Conservation (phyloP, 2,329 filamentous ascomycete genomes). For the Talaromyces sp. region DNA sequence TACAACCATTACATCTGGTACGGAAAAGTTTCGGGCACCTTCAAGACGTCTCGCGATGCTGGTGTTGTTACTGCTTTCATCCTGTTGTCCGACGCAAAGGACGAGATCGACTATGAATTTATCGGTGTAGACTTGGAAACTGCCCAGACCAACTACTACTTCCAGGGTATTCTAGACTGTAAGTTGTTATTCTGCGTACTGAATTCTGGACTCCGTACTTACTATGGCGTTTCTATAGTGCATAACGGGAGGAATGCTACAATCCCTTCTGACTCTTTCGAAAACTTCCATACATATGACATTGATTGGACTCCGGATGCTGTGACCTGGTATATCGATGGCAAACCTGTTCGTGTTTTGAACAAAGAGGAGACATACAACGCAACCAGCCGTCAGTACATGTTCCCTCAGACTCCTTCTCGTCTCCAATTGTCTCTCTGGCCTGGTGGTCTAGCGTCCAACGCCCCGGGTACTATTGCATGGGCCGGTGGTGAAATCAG, state of each 20-base stretch:
- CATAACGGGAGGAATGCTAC: constrained; percentile 68
- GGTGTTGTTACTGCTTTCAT: constrained; percentile 99
- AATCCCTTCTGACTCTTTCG: constrained; percentile 59
- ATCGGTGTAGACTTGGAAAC: constrained; percentile 71
- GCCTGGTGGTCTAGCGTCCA: constrained; percentile 78
- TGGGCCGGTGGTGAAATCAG: constrained; percentile 91
- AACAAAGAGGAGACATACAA: constrained; percentile 82
- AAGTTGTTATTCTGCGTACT: constrained; percentile 36
- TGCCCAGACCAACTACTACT: constrained; percentile 95
- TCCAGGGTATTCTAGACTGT: constrained; percentile 89
- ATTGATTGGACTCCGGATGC: constrained; percentile 86
- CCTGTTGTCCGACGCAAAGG: constrained; percentile 88
- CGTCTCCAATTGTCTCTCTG: constrained; percentile 92
- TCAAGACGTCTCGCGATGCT: constrained; percentile 76
- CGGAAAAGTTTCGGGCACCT: constrained; percentile 76
- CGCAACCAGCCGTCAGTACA: constrained; percentile 69
- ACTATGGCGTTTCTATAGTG: constrained; percentile 50
- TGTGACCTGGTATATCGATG: constrained; percentile 84
- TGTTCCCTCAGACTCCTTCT: constrained; percentile 85
- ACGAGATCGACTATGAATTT: constrained; percentile 97
- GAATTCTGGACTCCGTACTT: not conserved
- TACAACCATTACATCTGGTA: constrained; percentile 93
- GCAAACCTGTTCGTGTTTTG: constrained; percentile 66
- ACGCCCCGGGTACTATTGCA: constrained; percentile 75
- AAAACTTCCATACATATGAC: constrained; percentile 81